Conservation (phyloP, 1,284 basidiomycete genomes). For the Boletellus sp. region DNA sequence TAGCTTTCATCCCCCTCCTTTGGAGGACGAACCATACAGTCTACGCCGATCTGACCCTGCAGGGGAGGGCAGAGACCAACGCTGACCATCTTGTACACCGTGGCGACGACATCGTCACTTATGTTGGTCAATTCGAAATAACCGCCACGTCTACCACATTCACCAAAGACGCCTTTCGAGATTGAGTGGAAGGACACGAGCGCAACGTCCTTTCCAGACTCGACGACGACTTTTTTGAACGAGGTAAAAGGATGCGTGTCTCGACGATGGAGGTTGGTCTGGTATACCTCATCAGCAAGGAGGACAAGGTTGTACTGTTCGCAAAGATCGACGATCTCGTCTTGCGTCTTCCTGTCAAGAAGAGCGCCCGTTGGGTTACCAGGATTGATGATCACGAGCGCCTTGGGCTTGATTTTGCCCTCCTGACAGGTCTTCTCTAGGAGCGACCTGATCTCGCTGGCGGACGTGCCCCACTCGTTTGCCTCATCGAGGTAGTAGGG, state of each 20-base stretch:
- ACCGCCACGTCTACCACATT: conserved; percentile 90
- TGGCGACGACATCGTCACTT: conserved; percentile 67
- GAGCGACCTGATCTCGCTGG: conserved; percentile 64
- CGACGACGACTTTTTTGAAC: conserved; percentile 83
- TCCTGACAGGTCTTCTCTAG: conserved; percentile 66
- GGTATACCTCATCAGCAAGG: conserved; percentile 95
- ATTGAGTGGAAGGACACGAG: conserved; percentile 95
- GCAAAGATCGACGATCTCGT: conserved; percentile 74
- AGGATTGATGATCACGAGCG: conserved; percentile 93
- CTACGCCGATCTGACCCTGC: conserved; percentile 87
- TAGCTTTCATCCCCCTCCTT: conserved; percentile 73
- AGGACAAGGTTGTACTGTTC: conserved; percentile 84
- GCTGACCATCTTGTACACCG: conserved; percentile 93
- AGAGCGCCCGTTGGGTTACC: conserved; percentile 93
- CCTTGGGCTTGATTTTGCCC: conserved; percentile 63
- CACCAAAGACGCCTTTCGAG: conserved; percentile 91
- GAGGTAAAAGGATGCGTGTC: conserved; percentile 76
- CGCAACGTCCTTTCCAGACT: conserved; percentile 62
- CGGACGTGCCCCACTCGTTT: conserved; percentile 83
- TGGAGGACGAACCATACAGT: conserved; percentile 86
- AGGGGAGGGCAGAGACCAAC: conserved; percentile 88
- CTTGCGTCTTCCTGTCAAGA: conserved; percentile 69
- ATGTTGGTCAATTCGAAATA: conserved; percentile 92
- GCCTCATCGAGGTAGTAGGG: conserved; percentile 89
- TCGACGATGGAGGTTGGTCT: conserved; percentile 80